A percentile compares a stretch with the other conserved stretches of the same genome.
phyloP scores from a whole-genome alignment of 805 yeast species.

The Metschnikowia baotianmanensis region DNA sequence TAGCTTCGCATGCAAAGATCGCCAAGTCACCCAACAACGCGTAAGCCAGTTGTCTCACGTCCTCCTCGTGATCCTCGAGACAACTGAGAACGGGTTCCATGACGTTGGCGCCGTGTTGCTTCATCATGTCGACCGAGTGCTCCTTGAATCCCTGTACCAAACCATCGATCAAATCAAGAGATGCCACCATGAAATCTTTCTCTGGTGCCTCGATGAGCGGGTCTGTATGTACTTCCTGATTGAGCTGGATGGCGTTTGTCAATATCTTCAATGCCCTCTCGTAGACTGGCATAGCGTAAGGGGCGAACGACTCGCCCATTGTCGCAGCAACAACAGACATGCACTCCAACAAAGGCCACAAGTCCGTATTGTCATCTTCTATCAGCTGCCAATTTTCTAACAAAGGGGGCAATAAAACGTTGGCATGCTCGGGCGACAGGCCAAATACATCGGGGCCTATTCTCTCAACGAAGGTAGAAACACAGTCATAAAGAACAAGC shows the following conservation, averaged over 20 bases:
- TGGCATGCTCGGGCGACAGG: slow-evolving; percentile 55
- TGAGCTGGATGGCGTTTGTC: slow-evolving; percentile 62
- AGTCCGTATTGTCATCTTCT: slow-evolving; percentile 73
- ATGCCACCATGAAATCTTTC: slow-evolving; percentile 84
- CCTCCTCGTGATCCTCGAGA: slow-evolving; percentile 71
- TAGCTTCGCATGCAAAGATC: slow-evolving; percentile 48
- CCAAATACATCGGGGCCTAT: slow-evolving; percentile 55
- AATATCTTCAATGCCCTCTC: slow-evolving; percentile 73
- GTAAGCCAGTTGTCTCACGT: slow-evolving; percentile 90
- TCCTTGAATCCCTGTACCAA: slow-evolving; percentile 82
- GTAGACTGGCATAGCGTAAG: slow-evolving; percentile 85
- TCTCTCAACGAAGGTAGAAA: slow-evolving; percentile 84
- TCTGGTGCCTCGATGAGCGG: slow-evolving; percentile 77
- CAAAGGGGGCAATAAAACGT: slow-evolving; percentile 73
- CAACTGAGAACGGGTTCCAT: slow-evolving; percentile 65
- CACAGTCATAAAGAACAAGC: slow-evolving; percentile 81
- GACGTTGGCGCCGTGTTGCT: slow-evolving; percentile 38
- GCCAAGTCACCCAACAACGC: slow-evolving; percentile 91
- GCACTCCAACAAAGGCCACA: slow-evolving; percentile 93
- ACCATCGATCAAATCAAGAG: slow-evolving; percentile 89
- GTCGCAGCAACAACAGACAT: slow-evolving; percentile 89
- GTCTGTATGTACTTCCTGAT: slow-evolving; percentile 59
- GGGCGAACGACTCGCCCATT: slow-evolving; percentile 79
- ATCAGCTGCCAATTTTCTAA: slow-evolving; percentile 76
- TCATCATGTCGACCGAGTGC: slow-evolving; percentile 56